Conservation (phyloP, 1,284 basidiomycete genomes). For the Melanopsichium pennsylvanicum region DNA sequence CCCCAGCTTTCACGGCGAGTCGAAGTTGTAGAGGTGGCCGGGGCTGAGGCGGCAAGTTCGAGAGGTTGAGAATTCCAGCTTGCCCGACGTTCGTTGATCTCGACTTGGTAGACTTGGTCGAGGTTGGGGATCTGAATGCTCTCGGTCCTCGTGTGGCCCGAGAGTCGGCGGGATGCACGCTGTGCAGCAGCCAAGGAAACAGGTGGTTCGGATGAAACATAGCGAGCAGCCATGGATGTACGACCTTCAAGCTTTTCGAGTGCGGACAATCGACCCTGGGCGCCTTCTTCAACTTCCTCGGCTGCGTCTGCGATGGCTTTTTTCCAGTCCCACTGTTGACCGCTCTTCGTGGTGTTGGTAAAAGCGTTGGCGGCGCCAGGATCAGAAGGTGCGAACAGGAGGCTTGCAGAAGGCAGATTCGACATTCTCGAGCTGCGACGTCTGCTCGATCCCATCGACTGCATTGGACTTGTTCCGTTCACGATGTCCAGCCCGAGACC, state of each 20-base stretch:
- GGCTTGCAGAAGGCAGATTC: constrained; percentile 45
- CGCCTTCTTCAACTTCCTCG: constrained; percentile 23
- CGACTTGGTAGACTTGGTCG: constrained; percentile 54
- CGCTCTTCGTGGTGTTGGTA: constrained; percentile 9
- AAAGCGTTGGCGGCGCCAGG: neutral
- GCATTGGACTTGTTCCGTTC: constrained; percentile 5
- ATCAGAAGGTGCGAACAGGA: constrained; percentile 46
- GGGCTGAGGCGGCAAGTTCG: constrained; percentile 13
- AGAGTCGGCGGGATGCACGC: constrained; percentile 38
- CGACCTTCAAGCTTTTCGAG: constrained; percentile 60
- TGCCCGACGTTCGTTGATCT: constrained; percentile 40
- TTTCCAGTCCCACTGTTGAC: constrained; percentile 44
- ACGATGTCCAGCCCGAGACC: constrained; percentile 44
- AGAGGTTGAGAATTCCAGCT: constrained; percentile 38
- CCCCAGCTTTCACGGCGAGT: constrained; percentile 35
- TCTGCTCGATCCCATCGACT: constrained; percentile 14
- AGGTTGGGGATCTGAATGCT: constrained; percentile 58
- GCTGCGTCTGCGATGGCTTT: constrained; percentile 30
- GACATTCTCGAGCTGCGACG: constrained; percentile 51
- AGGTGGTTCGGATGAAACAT: neutral
- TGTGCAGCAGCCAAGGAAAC: constrained; percentile 2
- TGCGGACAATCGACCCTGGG: constrained; percentile 50
- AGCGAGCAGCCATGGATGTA: constrained; percentile 2
- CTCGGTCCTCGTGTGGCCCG: constrained; percentile 42
- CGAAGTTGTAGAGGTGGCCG: constrained; percentile 6